Evolutionary conservation across 169 alveolate genomes (phyloP), one percentile per base, ranked within the genome.

Genomic region (Blepharisma undulans): DNA sequence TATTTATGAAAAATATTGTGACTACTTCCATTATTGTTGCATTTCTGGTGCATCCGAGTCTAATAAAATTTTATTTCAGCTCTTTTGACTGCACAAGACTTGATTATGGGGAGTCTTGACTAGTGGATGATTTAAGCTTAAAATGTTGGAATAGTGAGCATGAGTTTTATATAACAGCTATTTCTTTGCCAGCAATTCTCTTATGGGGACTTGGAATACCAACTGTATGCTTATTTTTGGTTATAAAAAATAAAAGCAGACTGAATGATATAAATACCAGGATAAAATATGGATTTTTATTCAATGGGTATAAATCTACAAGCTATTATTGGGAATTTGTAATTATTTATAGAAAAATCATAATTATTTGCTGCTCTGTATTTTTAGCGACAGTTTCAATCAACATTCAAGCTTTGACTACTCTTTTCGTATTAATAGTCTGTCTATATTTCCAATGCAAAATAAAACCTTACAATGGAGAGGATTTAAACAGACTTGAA

Each of bases 161-260:
- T 76, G 72, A 59, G 16, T 60, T 16, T 81, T 93, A 92, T 93
- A 74, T 78, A 30, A 33, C 93, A 10, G 66, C 61, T 3, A 81
- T 94, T 0, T 92, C 94, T 8, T n/a, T 93, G 1, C 96, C 96
- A 25, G 86, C 81, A 80, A 72, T 94, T 7, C 32, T 92, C 1
- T 34, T 94, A 4, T 93, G 95, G 95, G 96, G 92, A 22, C 19
- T 93, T 59, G 97, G 97, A 1, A 71, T 92, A 27, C 97, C 96
- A 22, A 34, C 92, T 0, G 22, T 81, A 12, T 88, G 89, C 12
- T 78, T 91, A 12, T 76, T 82, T 16, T 16, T 85, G 8, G 18
- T 94, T 32, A 48, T 48, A 3, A 74, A 74, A 6, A 91, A 92
- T 32, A 84, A 93, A 80, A 12, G 30, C 21, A 32, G 36, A 7